Base-by-base conservation (phyloP, 371 early-diverging fungal genomes). In the Enterocytospora artemiae region DNA sequence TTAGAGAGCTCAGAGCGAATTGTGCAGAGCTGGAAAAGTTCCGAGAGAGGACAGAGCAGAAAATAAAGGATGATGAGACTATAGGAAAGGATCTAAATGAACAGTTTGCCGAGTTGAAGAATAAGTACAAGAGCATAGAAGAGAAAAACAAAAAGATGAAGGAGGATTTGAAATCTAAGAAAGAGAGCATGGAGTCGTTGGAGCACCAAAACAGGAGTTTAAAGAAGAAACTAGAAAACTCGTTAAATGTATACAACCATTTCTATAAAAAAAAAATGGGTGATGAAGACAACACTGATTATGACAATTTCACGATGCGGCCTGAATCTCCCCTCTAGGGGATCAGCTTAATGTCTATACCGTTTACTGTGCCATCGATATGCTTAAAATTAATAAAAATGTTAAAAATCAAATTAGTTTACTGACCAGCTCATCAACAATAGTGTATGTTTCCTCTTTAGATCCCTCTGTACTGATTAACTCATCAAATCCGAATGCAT, bases 201-300 rank as follows among this genome's bases (percentile, higher is more conserved):
- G 71, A 70, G 55, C 31, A 18, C 20, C 22, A 30, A 22, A 76
- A 75, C 18, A 62, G 43, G 32, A 39, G 27, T 41, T 52, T 79
- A 24, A 62, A 43, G 9, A 75, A 73, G 31, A 63, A 70, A 32
- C 59, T 79, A 39, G 79, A 79, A 32, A 75, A 73, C 63, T 69
- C 77, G 7, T 74, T 76, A 37, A 73, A 67, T 67, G 77, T 79
- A 27, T 76, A 76, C 56, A 67, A 66, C 36, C 76, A 76, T 59
- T 76, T 76, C 46, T 73, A 70, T 53, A 63, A 33, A 25, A 73
- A 73, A 55, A 71, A 72, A 32, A 39, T 63, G 3, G 67, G 67
- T n/a, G 67, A 44, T 31, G 49, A 63, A 18, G 31, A 54, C 63
- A 33, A 45, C 0, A 65, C 69, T 32, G 41, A 41, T 46, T 37